Evolutionary conservation across 805 yeast species (phyloP), one percentile per base, ranked within the genome.

Genomic region (Ogataea henricii): DNA sequence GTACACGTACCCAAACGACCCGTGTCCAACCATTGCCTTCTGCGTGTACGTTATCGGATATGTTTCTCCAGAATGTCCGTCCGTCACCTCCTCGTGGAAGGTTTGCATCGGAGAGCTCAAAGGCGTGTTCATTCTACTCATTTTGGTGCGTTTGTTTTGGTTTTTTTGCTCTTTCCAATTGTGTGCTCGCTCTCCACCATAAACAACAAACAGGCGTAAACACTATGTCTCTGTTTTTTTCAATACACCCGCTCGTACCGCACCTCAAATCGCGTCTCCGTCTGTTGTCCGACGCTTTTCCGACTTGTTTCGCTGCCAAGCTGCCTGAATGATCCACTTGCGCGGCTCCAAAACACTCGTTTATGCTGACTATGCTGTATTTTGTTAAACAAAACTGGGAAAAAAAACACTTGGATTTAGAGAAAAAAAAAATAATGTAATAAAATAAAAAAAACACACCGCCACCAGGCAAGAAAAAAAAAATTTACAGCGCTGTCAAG

Each of bases 1-100:
- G 65, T 89, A 90, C n/a, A 94, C 99, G 27, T 90, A 91, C 2
- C 99, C 99, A 71, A 94, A 94, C n/a, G 98, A 91, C 9, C 99
- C 99, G 68, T 89, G 95, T n/a, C 99, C 99, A 35, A 92, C 94
- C 77, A 91, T 90, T 56, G 88, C 86, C 34, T 88, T 80, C 59
- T 85, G 89, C 14, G 91, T 85, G 70, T 88, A 89, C 41, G 83
- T 81, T 47, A 92, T 78, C 43, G 79, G 77, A 43, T 74, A 72
- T 25, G 72, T 60, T 53, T 81, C 82, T 46, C 87, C 89, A 7
- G 85, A 79, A 60, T 77, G 83, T 35, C 92, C 91, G 58, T 85
- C 85, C 57, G 78, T 79, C 49, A 83, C 94, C 46, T 76, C 79
- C 64, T 86, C 90, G 43, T 81, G 76, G 33, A 82, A 54, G n/a